Conservation (phyloP, 495 filamentous ascomycete genomes). For the Geopyxis carbonaria region DNA sequence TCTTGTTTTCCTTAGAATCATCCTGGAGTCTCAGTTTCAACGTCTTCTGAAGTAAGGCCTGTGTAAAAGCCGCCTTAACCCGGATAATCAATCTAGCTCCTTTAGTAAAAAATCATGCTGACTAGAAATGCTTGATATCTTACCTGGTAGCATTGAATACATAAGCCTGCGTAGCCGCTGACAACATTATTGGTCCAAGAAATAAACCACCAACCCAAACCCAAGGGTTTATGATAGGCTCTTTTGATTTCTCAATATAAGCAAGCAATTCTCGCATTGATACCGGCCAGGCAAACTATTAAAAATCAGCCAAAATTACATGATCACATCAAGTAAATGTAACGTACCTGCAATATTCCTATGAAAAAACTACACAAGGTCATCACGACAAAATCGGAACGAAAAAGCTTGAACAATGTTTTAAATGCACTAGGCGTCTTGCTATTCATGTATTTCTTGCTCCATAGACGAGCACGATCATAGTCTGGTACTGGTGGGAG, state of each 20-base stretch:
- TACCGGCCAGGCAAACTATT: constrained; percentile 19
- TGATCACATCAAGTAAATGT: not conserved
- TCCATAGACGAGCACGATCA: constrained; percentile 20
- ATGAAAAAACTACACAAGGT: constrained; percentile 19
- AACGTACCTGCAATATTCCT: constrained; percentile 10
- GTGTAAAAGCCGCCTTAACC: constrained; percentile 22
- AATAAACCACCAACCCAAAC: constrained; percentile 20
- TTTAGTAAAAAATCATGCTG: not conserved
- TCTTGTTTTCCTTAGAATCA: constrained; percentile 12
- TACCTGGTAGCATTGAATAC: constrained; percentile 20
- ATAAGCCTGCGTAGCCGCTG: constrained; percentile 14
- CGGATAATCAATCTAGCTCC: constrained; percentile 14
- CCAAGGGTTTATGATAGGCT: constrained; percentile 19
- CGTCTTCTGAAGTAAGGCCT: constrained; percentile 19
- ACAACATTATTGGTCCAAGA: constrained; percentile 15
- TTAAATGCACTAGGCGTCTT: constrained; percentile 13
- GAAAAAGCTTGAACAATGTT: constrained; percentile 17
- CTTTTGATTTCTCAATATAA: constrained; percentile 20
- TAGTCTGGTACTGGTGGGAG: constrained; percentile 17
- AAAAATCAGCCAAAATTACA: not conserved
- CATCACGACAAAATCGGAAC: constrained; percentile 19
- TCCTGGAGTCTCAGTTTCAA: constrained; percentile 20
- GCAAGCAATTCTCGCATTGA: constrained; percentile 21
- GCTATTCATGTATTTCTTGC: constrained; percentile 15
- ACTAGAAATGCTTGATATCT: not conserved